phyloP scores from a whole-genome alignment of 169 alveolate genomes.

The Theileria sp. region DNA sequence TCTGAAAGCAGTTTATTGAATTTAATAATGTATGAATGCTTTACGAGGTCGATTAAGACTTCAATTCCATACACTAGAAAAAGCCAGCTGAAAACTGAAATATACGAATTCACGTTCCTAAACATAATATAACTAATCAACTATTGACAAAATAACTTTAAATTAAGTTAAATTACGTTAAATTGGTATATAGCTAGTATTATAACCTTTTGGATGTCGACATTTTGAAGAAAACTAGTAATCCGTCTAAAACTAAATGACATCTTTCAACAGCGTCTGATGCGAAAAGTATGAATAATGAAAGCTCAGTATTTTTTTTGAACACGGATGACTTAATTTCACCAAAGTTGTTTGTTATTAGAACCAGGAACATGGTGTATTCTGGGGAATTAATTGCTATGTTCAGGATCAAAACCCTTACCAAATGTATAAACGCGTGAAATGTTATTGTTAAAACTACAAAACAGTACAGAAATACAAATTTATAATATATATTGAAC shows the following conservation, averaged over 20 bases:
- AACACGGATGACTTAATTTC: slow-evolving; percentile 88
- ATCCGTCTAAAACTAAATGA: slow-evolving; percentile 82
- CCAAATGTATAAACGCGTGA: slow-evolving; percentile 82
- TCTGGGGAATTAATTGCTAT: slow-evolving; percentile 89
- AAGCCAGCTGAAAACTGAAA: slow-evolving; percentile 73
- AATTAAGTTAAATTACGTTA: background rate
- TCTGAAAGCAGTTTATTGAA: slow-evolving; percentile 77
- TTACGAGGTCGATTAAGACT: slow-evolving; percentile 82
- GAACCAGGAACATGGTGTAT: slow-evolving; percentile 85
- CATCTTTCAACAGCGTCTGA: slow-evolving; percentile 87
- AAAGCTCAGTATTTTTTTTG: slow-evolving; percentile 76
- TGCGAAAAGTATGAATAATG: slow-evolving; percentile 81
- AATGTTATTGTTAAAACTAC: slow-evolving; percentile 72
- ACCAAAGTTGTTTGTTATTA: slow-evolving; percentile 86
- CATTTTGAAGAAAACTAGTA: slow-evolving; percentile 82
- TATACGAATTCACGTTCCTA: slow-evolving; percentile 66
- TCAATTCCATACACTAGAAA: slow-evolving; percentile 74
- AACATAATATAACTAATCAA: background rate
- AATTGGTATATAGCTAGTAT: no score
- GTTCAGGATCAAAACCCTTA: slow-evolving; percentile 82
- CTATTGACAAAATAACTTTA: background rate
- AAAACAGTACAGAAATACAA: slow-evolving; percentile 44
- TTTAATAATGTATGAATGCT: slow-evolving; percentile 80
- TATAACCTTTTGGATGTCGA: slow-evolving; percentile 66
- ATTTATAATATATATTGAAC: slow-evolving; percentile 41